phyloP scores from a whole-genome alignment of 768 basidiomycete genomes.

The Galerina marginata region DNA sequence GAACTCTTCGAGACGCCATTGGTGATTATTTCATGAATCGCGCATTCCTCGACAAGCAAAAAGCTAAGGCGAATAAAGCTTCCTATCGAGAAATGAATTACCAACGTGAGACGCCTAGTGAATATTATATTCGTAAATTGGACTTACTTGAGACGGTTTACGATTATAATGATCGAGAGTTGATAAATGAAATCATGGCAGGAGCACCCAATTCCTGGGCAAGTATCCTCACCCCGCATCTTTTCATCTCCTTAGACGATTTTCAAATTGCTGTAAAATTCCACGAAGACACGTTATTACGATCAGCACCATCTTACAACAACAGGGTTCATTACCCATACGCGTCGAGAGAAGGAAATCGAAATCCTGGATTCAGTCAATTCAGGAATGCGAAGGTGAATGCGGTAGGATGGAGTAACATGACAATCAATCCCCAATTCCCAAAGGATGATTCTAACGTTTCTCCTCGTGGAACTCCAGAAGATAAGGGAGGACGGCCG shows the following conservation, averaged over 20 bases:
- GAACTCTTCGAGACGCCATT: slow-evolving; percentile 30
- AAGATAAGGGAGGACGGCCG: slow-evolving; percentile 30
- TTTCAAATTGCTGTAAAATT: slow-evolving; percentile 24
- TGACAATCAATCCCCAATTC: slow-evolving; percentile 17
- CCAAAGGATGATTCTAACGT: slow-evolving; percentile 29
- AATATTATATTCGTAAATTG: slow-evolving; percentile 40
- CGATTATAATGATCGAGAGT: slow-evolving; percentile 28
- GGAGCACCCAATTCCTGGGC: slow-evolving; percentile 30
- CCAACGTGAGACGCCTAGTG: slow-evolving; percentile 33
- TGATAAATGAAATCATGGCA: slow-evolving; percentile 28
- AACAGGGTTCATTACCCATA: no score
- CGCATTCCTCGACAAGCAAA: slow-evolving; percentile 37
- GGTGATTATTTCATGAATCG: no score
- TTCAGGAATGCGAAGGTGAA: background rate
- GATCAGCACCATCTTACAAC: no score
- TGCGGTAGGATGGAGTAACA: background rate
- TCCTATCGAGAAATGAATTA: slow-evolving; percentile 32
- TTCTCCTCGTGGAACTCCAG: slow-evolving; percentile 18
- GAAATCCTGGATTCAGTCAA: background rate
- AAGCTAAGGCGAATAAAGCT: slow-evolving; percentile 29
- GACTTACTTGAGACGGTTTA: slow-evolving; percentile 23
- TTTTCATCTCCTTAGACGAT: no score
- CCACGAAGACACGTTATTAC: slow-evolving; percentile 27
- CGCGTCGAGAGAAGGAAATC: background rate
- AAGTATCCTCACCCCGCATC: no score